Percentiles rank a stretch among this genome's conserved stretches.
Evolutionary conservation across 208 protist species (phyloP).

Genomic region (Crithidia mellificae): DNA sequence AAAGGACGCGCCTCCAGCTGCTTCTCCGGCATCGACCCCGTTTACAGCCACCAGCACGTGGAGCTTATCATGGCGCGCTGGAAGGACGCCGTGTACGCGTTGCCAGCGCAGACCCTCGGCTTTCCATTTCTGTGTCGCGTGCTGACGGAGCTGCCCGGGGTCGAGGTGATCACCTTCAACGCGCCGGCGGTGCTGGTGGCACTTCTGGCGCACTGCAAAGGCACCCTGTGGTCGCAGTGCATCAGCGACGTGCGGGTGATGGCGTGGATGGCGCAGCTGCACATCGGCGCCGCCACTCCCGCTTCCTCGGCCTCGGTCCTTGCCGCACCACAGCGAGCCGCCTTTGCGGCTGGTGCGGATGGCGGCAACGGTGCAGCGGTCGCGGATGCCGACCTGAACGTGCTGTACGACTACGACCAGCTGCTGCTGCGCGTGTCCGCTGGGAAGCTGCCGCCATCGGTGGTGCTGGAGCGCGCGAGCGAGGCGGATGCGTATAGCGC

Average conservation of each 20-base stretch:
- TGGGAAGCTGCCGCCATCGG: constrained; percentile 25
- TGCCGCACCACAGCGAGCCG: neutral
- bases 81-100: constrained; percentile 68
- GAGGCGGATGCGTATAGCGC: neutral
- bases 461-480: constrained; percentile 24
- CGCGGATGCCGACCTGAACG: constrained; percentile 20
- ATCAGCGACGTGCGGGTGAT: constrained; percentile 84
- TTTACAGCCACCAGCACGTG: constrained; percentile 43
- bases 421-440: constrained; percentile 28
- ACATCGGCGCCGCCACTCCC: constrained; percentile 3
- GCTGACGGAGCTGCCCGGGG: constrained; percentile 62
- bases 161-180: constrained; percentile 90
- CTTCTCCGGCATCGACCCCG: constrained; percentile 30
- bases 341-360: neutral
- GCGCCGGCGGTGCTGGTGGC: constrained; percentile 68
- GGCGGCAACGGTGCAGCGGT: neutral
- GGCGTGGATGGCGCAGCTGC: constrained; percentile 75
- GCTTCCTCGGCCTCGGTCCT: no score
- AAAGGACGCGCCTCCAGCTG: constrained; percentile 26
- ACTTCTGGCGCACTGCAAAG: constrained; percentile 53
- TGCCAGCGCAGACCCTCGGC: constrained; percentile 43
- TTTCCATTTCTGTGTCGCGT: constrained; percentile 64
- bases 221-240: constrained; percentile 60
- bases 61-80: constrained; percentile 63
- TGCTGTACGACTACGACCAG: constrained; percentile 34